Evolutionary conservation across 164 flowering plant species (phyloP), one percentile per base, ranked within the genome.

Genomic region (Berberis thunbergii): DNA sequence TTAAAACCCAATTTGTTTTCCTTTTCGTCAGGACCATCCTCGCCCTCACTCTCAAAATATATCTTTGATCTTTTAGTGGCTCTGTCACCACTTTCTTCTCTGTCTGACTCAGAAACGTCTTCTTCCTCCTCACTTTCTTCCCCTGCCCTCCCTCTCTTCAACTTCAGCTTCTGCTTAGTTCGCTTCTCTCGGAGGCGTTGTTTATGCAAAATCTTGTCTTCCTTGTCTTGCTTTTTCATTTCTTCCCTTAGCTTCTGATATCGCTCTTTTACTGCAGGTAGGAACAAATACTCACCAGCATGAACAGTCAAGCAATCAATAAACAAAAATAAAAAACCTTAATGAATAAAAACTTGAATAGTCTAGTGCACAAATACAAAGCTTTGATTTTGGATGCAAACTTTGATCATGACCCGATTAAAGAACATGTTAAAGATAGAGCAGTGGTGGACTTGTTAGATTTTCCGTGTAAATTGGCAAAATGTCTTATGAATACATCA

Each of bases 171-270:
- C 72, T 77, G 62, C 79, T 84, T 83, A 6, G 64, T 63, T 69
- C 88, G 70, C 57, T 78, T 83, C 63, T 84, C 86, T 62, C 78
- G 81, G 10, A 76, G 85, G 7, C 92, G 83, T 45, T 81, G 69
- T 1, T 74, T 79, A 39, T 75, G 78, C 6, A 78, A 60, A 63
- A 69, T 69, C 74, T 95, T 95, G 78, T 95, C 99, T 66, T 83
- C 92, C 71, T 81, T 78, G 70, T 95, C 99, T 43, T 43, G 77
- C 57, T 67, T 69, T 75, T 85, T 82, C 86, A 89, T 67, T 52
- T 83, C 80, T 64, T 81, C 86, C 69, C 84, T 81, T 74, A 82
- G 60, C 71, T 78, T 86, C 57, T 73, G 67, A 71, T 80, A 73
- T 66, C 81, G 71, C 65, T 86, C 80, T 67, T 68, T 63, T 11